These are phyloP conservation scores for Lachancea lanzarotensis DNA, from an alignment of 805 yeast genomes.

Conservation along the genomic window DNA sequence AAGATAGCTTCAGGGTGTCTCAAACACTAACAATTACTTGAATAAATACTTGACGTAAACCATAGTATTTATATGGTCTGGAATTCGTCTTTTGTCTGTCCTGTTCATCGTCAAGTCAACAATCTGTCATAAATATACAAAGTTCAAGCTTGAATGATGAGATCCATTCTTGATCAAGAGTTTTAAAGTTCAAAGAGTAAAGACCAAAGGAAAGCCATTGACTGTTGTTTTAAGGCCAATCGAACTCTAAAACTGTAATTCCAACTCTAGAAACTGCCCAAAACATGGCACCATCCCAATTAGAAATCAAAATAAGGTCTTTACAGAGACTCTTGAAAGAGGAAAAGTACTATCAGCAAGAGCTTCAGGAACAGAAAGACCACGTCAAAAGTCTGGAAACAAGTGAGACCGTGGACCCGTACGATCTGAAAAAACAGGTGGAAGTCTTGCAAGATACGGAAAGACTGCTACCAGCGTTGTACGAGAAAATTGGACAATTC, in stretches of 20 bases:
- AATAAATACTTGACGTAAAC: too few species aligned
- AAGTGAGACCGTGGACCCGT: conserved; percentile 45
- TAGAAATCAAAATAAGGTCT: conserved; percentile 68
- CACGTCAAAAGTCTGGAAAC: conserved; percentile 43
- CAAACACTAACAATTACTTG: background rate
- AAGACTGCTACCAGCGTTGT: conserved; percentile 44
- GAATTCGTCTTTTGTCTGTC: background rate
- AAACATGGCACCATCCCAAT: conserved; percentile 58
- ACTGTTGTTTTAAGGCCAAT: background rate
- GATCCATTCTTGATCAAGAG: background rate
- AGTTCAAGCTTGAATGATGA: background rate
- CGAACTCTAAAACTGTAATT: background rate
- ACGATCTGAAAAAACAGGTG: conserved; percentile 52
- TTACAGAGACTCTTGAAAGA: conserved; percentile 65
- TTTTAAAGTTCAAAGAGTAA: background rate
- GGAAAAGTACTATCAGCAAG: conserved; percentile 52
- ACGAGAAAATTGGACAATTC: conserved; percentile 37
- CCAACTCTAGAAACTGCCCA: background rate
- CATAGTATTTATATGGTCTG: background rate
- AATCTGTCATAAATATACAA: background rate
- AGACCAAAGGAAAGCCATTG: background rate
- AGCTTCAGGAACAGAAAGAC: conserved; percentile 47
- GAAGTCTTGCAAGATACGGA: conserved; percentile 51
- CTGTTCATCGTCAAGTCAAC: too few species aligned
- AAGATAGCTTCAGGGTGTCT: background rate